Evolutionary conservation across 1,139 yeast genomes (phyloP).

Genomic region (Geotrichum aggregatum): DNA sequence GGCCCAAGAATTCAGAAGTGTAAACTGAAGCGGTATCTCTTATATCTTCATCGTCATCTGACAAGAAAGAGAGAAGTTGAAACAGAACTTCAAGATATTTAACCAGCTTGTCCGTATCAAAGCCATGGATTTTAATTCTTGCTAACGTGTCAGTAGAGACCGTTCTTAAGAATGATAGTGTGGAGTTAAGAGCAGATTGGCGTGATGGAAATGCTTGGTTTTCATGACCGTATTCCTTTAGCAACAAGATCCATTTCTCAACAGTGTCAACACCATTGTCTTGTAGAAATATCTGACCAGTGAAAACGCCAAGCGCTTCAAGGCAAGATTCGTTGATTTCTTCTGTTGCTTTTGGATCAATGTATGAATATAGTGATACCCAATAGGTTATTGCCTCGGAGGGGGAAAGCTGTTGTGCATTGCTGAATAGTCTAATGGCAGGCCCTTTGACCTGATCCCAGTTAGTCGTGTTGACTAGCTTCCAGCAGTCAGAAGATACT

Average conservation of each 20-base stretch:
- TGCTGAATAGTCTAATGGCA: constrained; percentile 42
- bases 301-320: constrained; percentile 49
- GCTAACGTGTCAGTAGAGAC: not conserved
- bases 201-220: constrained; percentile 47
- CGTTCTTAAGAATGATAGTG: constrained; percentile 35
- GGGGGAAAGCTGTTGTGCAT: constrained; percentile 24
- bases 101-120: not conserved
- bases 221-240: constrained; percentile 42
- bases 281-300: constrained; percentile 28
- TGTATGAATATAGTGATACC: constrained; percentile 31
- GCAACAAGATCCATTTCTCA: constrained; percentile 38
- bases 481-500: constrained; percentile 36
- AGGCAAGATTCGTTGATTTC: constrained; percentile 48
- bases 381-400: constrained; percentile 25
- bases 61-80: constrained; percentile 42
- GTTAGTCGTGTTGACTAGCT: constrained; percentile 27
- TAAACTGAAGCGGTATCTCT: constrained; percentile 29
- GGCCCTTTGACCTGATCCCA: constrained; percentile 48
- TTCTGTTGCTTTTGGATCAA: constrained; percentile 39
- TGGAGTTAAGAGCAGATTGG: constrained; percentile 47
- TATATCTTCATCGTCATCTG: constrained; percentile 56
- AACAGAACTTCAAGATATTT: constrained; percentile 27
- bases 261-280: constrained; percentile 17
- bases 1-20: constrained; percentile 26
- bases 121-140: no score